Percentiles rank a stretch among this genome's conserved stretches.
Evolutionary conservation across 1,139 yeast species (phyloP).

Genomic region (Taphrina populina): DNA sequence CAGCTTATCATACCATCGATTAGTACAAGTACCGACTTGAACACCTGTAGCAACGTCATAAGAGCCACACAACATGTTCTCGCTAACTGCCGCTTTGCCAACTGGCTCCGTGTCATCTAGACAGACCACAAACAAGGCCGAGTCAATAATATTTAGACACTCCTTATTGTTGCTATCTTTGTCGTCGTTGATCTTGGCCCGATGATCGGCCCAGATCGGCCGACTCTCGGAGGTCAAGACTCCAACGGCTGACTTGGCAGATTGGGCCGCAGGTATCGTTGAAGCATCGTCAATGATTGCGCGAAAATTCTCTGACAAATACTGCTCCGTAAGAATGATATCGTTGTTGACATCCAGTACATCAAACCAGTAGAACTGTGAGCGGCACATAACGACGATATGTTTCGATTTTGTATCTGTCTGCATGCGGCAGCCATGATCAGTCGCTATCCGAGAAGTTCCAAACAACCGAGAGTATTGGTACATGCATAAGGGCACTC

Average conservation of each 20-base stretch:
- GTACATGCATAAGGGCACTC: slow-evolving; percentile 81
- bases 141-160: slow-evolving; percentile 70
- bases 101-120: slow-evolving; percentile 72
- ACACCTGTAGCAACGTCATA: slow-evolving; percentile 77
- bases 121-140: slow-evolving; percentile 77
- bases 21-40: slow-evolving; percentile 90
- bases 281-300: slow-evolving; percentile 72
- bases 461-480: slow-evolving; percentile 85
- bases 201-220: slow-evolving; percentile 75
- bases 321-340: slow-evolving; percentile 68
- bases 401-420: slow-evolving; percentile 73
- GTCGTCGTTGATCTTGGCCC: slow-evolving; percentile 47
- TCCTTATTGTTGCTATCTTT: slow-evolving; percentile 48
- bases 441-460: slow-evolving; percentile 78
- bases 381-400: slow-evolving; percentile 76
- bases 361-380: slow-evolving; percentile 92
- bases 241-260: slow-evolving; percentile 82
- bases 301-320: slow-evolving; percentile 69
- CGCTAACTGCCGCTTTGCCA: slow-evolving; percentile 66
- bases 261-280: slow-evolving; percentile 59
- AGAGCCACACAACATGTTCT: slow-evolving; percentile 83
- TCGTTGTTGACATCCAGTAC: slow-evolving; percentile 73
- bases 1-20: slow-evolving; percentile 90
- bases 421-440: slow-evolving; percentile 79
- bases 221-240: slow-evolving; percentile 86